Evolutionary conservation across 176 grass and related monocot species (phyloP), one percentile per base, ranked within the genome.

Genomic region (Panicum miliaceum): DNA sequence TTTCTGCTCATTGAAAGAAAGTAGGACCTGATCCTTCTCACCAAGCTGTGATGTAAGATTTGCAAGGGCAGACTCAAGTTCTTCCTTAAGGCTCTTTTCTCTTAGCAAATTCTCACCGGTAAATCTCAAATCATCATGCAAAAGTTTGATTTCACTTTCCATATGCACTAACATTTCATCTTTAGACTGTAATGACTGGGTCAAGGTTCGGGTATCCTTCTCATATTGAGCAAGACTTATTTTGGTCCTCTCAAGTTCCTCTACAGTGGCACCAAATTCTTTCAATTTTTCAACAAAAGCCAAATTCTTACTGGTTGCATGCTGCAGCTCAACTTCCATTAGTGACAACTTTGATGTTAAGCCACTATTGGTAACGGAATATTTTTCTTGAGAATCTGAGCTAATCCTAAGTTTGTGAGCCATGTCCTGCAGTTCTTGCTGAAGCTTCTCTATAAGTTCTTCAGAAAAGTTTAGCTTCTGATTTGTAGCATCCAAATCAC

Each of bases 1-100:
- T 92, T 89, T 96, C 64, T 92, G 82, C 47, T 94, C 89, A 74
- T 87, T 63, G 34, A 94, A 99, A 88, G 90, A 90, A 83, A 87
- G 81, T 79, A 95, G 76, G 36, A 85, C 47, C n/a, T 85, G 62
- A 71, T 94, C 85, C 88, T 92, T 94, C 81, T 96, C 89, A 59
- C 85, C 76, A 81, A 99, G 38, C 82, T 94, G 87, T 77, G 68
- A 74, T 73, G 83, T 79, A 90, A 99, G 91, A 87, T 73, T 85
- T 70, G 87, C 76, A 54, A 92, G 45, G 81, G 79, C 59, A 78
- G 72, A 89, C 70, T 97, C 88, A 93, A 97, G 89, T 54, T 91
- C 86, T 88, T 88, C 86, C 32, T 58, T 87, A 85, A 80, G 61
- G 65, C 5, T 86, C 70, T 86, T 94, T 79, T 97, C 95, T 85